These are phyloP conservation scores for Kurtzmaniella quercitrusa DNA, from an alignment of 1,139 yeast genomes.

Conservation along the genomic window DNA sequence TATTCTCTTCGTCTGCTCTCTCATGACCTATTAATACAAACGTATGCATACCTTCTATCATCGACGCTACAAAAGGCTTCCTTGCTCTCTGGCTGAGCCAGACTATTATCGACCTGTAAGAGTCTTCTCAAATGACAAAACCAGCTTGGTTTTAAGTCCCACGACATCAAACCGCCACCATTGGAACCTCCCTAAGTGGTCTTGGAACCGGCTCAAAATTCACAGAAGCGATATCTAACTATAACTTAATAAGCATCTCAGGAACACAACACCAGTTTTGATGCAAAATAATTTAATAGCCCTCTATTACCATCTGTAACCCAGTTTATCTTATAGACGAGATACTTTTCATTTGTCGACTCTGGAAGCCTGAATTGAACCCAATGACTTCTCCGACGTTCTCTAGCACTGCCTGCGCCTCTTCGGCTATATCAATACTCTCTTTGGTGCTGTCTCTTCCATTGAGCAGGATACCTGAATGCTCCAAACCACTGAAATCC, in stretches of 20 bases:
- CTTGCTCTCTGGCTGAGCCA: neutral
- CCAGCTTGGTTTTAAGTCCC: neutral
- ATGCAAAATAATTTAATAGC: no score
- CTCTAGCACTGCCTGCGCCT: constrained; percentile 23
- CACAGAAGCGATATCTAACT: no score
- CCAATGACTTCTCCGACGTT: constrained; percentile 41
- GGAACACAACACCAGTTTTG: no score
- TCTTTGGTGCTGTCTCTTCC: constrained; percentile 8
- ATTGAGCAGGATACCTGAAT: constrained; percentile 8
- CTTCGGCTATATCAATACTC: constrained; percentile 10
- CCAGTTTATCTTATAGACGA: constrained; percentile 32
- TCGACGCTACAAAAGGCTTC: neutral
- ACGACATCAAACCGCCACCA: neutral
- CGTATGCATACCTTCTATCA: neutral
- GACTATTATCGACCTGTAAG: neutral
- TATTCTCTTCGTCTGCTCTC: no score
- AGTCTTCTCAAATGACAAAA: neutral
- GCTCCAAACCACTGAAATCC: constrained; percentile 15
- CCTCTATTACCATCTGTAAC: no score
- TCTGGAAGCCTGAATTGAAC: constrained; percentile 41
- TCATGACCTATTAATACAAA: no score
- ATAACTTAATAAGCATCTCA: no score
- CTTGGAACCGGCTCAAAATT: no score
- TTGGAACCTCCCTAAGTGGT: neutral
- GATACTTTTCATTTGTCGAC: constrained; percentile 33